These are phyloP conservation scores for Penicillium sp. DNA, from an alignment of 2,329 filamentous ascomycete genomes.

Conservation along the genomic window DNA sequence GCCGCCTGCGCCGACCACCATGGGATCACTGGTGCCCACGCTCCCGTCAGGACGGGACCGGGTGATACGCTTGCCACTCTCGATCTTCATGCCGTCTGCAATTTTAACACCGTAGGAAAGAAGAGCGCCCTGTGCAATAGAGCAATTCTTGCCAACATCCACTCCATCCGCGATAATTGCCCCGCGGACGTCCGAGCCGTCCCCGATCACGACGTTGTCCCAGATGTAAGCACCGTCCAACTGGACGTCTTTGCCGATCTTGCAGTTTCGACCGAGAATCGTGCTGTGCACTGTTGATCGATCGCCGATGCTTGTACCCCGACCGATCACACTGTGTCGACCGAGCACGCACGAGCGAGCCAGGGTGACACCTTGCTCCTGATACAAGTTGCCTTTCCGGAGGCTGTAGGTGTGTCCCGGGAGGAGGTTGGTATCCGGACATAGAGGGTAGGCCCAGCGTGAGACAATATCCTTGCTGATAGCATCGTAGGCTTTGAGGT, in stretches of 20 bases:
- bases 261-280: conserved; percentile 80
- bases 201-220: conserved; percentile 77
- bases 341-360: conserved; percentile 70
- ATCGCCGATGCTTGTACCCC: conserved; percentile 72
- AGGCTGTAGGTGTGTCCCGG: conserved; percentile 74
- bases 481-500: conserved; percentile 85
- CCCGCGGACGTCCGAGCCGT: conserved; percentile 68
- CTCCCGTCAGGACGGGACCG: conserved; percentile 47
- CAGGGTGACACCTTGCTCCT: conserved; percentile 75
- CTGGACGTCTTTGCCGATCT: conserved; percentile 79
- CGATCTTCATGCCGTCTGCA: conserved; percentile 57
- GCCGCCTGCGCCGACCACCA: conserved; percentile 60
- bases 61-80: conserved; percentile 46
- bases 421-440: conserved; percentile 84
- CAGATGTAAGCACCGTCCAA: conserved; percentile 83
- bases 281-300: conserved; percentile 71
- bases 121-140: conserved; percentile 70
- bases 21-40: conserved; percentile 48
- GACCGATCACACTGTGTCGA: conserved; percentile 72
- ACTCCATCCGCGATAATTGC: conserved; percentile 76
- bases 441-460: conserved; percentile 84
- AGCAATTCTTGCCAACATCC: conserved; percentile 69
- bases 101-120: conserved; percentile 78
- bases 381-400: conserved; percentile 69
- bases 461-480: conserved; percentile 84